Conservation (phyloP, 208 protist species). For the Leishmania lainsoni region DNA sequence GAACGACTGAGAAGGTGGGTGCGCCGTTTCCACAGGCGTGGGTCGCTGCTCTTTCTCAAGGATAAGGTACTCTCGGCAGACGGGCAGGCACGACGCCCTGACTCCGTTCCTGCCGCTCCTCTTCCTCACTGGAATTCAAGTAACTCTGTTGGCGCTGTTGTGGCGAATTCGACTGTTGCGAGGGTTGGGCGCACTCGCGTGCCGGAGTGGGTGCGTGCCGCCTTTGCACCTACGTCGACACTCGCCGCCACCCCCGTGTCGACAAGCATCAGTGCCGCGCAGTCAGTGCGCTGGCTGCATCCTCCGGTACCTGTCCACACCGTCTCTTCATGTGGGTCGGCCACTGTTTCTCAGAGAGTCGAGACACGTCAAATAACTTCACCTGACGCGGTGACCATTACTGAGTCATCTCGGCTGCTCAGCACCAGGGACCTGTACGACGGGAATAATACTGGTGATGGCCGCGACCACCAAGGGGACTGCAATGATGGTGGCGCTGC, state of each 20-base stretch:
- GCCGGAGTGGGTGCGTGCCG: slow-evolving; percentile 22
- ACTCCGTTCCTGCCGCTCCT: neutral
- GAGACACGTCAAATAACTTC: neutral
- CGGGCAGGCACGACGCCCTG: neutral
- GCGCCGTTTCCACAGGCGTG: neutral
- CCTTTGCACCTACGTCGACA: slow-evolving; percentile 12
- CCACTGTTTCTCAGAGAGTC: neutral
- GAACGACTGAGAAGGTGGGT: neutral
- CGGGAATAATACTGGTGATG: neutral
- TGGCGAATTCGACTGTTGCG: neutral
- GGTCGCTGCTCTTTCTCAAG: neutral
- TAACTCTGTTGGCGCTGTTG: neutral
- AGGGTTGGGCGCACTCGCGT: neutral
- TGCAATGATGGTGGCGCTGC: neutral
- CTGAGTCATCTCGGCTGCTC: neutral
- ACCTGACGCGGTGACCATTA: neutral
- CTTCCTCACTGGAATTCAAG: neutral
- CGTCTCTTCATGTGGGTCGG: neutral
- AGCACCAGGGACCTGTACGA: neutral
- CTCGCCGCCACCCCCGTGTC: neutral
- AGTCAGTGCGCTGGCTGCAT: slow-evolving; percentile 5
- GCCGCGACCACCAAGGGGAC: neutral
- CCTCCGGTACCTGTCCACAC: neutral
- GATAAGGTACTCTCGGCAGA: neutral
- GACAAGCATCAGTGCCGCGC: neutral